These are phyloP conservation scores for Antitrichia curtipendula DNA, from an alignment of 225 moss, liverwort and hornwort species.

Conservation along the genomic window DNA sequence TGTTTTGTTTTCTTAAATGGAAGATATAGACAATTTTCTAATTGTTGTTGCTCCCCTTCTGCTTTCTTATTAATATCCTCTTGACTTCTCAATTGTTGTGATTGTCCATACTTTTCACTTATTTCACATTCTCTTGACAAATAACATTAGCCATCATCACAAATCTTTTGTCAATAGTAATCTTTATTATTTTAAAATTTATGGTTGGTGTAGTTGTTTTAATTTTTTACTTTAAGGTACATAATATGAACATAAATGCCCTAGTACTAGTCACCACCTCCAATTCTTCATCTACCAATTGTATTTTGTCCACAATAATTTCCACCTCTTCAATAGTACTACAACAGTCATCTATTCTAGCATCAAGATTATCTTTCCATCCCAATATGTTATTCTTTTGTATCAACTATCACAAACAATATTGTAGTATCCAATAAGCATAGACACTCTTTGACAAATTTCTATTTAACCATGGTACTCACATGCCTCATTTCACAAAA, in stretches of 20 bases:
- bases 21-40: not conserved
- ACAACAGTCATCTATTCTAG: not conserved
- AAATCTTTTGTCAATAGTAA: not conserved
- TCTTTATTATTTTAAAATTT: not conserved
- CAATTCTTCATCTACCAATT: not conserved
- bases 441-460: not conserved
- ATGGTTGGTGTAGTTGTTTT: not conserved
- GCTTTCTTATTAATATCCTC: not conserved
- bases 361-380: not conserved
- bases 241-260: not conserved
- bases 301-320: not conserved
- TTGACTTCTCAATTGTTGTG: not conserved
- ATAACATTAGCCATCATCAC: not conserved
- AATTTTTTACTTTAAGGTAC: not conserved
- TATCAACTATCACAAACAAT: not conserved
- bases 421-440: not conserved
- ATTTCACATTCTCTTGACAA: not conserved
- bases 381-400: not conserved
- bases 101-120: not conserved
- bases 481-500: not conserved
- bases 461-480: not conserved
- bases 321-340: not conserved
- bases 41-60: accelerated
- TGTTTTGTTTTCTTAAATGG: not conserved
- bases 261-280: not conserved